These are phyloP conservation scores for Naumovozyma castellii DNA, from an alignment of 805 yeast genomes.

Conservation along the genomic window DNA sequence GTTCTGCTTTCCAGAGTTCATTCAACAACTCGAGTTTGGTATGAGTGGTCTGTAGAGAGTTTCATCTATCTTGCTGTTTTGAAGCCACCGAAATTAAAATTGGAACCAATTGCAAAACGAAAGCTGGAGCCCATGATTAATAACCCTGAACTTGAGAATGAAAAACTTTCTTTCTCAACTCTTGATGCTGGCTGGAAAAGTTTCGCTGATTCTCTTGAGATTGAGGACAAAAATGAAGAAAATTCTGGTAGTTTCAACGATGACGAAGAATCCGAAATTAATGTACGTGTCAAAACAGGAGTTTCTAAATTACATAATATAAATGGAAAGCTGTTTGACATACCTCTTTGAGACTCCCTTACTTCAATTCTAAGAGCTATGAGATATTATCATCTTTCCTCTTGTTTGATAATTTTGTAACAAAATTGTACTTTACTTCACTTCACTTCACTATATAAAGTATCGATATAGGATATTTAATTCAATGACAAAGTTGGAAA, in stretches of 20 bases:
- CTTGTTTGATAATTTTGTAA: too few species aligned
- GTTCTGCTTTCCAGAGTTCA: constrained; percentile 41
- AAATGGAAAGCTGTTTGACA: constrained; percentile 21
- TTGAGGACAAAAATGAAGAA: neutral
- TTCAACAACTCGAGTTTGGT: constrained; percentile 42
- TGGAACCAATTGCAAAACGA: neutral
- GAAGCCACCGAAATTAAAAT: constrained; percentile 5
- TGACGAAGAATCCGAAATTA: constrained; percentile 27
- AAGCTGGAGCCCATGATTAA: neutral
- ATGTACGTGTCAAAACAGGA: constrained; percentile 36
- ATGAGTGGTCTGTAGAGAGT: constrained; percentile 54
- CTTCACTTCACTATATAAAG: too few species aligned
- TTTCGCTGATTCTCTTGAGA: neutral
- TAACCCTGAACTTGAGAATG: neutral
- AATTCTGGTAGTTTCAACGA: neutral
- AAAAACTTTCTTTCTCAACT: neutral
- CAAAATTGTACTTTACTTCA: too few species aligned
- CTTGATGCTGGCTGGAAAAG: neutral
- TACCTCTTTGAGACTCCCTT: neutral
- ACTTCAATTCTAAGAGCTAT: too few species aligned
- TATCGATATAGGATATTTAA: too few species aligned
- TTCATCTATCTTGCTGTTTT: constrained; percentile 36
- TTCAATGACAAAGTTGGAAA: too few species aligned
- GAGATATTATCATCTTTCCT: too few species aligned
- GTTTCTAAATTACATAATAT: constrained; percentile 34